A percentile compares a stretch with the other conserved stretches of the same genome.
phyloP scores from a whole-genome alignment of 192 early-diverging fungal species.

The Coemansia sp. region DNA sequence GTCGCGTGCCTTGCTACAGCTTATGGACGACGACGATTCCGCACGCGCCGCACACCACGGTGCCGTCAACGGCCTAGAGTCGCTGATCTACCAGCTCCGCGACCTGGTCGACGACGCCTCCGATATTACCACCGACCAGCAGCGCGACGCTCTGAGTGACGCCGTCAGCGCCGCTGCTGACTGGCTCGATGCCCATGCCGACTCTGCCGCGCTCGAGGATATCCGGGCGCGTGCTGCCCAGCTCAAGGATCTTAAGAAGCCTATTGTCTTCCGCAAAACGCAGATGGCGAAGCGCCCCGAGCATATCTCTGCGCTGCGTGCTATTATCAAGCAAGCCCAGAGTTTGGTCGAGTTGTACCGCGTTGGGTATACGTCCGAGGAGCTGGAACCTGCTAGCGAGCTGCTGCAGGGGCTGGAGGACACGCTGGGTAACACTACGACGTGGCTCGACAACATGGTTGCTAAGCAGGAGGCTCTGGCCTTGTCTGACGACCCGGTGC shows the following conservation, averaged over 20 bases:
- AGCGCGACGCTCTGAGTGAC: constrained; percentile 65
- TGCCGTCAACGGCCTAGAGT: constrained; percentile 86
- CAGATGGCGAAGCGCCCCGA: constrained; percentile 63
- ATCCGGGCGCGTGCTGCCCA: constrained; percentile 41
- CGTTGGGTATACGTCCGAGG: constrained; percentile 56
- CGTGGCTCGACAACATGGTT: constrained; percentile 67
- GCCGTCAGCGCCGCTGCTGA: constrained; percentile 63
- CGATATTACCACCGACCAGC: constrained; percentile 56
- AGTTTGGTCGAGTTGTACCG: constrained; percentile 29
- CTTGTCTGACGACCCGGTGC: constrained; percentile 63
- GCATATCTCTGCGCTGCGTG: constrained; percentile 52
- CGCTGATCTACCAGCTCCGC: constrained; percentile 83
- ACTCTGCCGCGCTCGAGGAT: constrained; percentile 57
- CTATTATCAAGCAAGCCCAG: constrained; percentile 53
- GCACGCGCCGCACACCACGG: constrained; percentile 72
- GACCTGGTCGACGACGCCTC: constrained; percentile 76
- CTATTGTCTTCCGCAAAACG: constrained; percentile 39
- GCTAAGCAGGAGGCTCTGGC: constrained; percentile 60
- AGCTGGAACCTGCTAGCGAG: constrained; percentile 41
- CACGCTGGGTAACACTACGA: constrained; percentile 38
- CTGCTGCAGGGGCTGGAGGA: constrained; percentile 57
- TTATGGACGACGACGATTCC: constrained; percentile 75
- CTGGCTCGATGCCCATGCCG: constrained; percentile 86
- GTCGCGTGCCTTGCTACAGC: constrained; percentile 55
- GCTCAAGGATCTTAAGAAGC: constrained; percentile 51